Evolutionary conservation across 1,284 basidiomycete genomes (phyloP).

Genomic region (Ustilago sp.): DNA sequence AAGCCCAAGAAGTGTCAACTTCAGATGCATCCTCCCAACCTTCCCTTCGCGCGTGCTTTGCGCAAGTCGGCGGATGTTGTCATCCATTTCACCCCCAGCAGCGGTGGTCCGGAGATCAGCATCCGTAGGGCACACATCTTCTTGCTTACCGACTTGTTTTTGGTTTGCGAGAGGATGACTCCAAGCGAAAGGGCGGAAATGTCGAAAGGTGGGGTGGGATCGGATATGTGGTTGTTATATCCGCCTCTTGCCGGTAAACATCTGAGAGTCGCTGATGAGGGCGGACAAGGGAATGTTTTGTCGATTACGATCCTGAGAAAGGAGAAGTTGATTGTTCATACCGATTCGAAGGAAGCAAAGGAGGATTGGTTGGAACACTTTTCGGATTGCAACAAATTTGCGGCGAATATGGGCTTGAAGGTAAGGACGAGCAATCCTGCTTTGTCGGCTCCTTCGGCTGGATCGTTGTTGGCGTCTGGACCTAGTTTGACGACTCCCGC

Average conservation of each 20-base stretch:
- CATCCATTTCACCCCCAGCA: slow-evolving; percentile 82
- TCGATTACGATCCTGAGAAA: slow-evolving; percentile 88
- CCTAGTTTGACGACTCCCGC: slow-evolving; percentile 30
- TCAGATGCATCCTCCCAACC: slow-evolving; percentile 84
- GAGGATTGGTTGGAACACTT: slow-evolving; percentile 81
- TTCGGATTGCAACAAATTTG: slow-evolving; percentile 85
- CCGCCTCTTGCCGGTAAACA: slow-evolving; percentile 96
- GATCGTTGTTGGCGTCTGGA: slow-evolving; percentile 11
- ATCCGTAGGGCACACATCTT: slow-evolving; percentile 86
- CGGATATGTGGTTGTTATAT: slow-evolving; percentile 93
- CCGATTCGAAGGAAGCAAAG: slow-evolving; percentile 76
- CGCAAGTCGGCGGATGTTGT: slow-evolving; percentile 80
- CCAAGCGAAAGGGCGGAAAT: slow-evolving; percentile 50
- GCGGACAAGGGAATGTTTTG: slow-evolving; percentile 78
- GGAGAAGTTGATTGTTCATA: slow-evolving; percentile 81
- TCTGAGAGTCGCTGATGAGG: slow-evolving; percentile 72
- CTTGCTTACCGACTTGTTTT: slow-evolving; percentile 90
- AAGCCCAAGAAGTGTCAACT: slow-evolving; percentile 86
- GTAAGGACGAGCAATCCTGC: slow-evolving; percentile 39
- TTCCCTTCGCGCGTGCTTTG: slow-evolving; percentile 84
- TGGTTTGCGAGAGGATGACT: slow-evolving; percentile 74
- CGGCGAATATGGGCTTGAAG: slow-evolving; percentile 72
- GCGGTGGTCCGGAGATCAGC: slow-evolving; percentile 73
- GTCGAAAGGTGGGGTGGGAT: slow-evolving; percentile 27
- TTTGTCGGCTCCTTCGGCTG: background rate